These are phyloP conservation scores for Monsonia emarginata DNA, from an alignment of 441 rosid genomes.

Conservation along the genomic window DNA sequence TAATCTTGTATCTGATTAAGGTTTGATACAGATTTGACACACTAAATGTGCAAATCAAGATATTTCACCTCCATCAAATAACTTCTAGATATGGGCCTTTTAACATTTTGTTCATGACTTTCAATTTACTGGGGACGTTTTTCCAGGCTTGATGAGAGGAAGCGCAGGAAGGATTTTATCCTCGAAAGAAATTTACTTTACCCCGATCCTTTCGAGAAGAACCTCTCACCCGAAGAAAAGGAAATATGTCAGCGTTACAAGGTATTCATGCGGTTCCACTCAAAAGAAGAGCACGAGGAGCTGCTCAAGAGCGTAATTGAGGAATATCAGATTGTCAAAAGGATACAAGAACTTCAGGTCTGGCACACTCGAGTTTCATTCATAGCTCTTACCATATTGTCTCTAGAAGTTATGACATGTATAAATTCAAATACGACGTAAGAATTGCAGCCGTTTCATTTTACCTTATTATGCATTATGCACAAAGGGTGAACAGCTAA, in stretches of 20 bases:
- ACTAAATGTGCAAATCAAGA: not conserved
- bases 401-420: not conserved
- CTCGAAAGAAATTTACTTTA: conserved; percentile 74
- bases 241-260: conserved; percentile 54
- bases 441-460: too few species aligned
- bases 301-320: conserved; percentile 55
- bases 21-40: too few species aligned
- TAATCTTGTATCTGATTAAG: too few species aligned
- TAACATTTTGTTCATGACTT: conserved; percentile 7
- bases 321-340: conserved; percentile 55
- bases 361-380: conserved; percentile 10
- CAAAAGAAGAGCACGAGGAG: conserved; percentile 78
- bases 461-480: too few species aligned
- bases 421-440: too few species aligned
- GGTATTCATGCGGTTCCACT: conserved; percentile 76
- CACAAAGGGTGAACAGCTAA: too few species aligned
- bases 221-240: conserved; percentile 59
- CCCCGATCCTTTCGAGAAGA: conserved; percentile 57
- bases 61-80: not conserved
- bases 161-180: conserved; percentile 73
- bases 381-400: conserved; percentile 1
- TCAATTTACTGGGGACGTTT: conserved; percentile 17
- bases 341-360: conserved; percentile 87
- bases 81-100: not conserved
- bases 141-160: conserved; percentile 90